Evolutionary conservation across 2,329 filamentous ascomycete genomes (phyloP), one percentile per base, ranked within the genome.

Genomic region (Aureobasidium sp.): DNA sequence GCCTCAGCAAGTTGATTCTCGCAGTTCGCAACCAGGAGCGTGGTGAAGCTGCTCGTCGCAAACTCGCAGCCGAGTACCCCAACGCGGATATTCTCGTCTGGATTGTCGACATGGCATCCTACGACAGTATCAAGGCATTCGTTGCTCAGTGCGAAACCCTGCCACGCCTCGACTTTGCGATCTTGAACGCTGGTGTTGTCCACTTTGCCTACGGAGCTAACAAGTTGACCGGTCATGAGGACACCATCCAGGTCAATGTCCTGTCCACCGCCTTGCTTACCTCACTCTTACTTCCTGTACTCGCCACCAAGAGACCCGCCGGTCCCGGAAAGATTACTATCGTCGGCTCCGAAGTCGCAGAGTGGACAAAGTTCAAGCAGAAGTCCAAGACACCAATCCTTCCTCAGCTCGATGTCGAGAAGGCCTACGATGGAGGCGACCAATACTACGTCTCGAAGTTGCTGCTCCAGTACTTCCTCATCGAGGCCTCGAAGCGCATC

Each of bases 1-100:
- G 70, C 4, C 73, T 73, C 6, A 57, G 65, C 1, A 74, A 71
- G 62, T 67, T 80, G 38, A 78, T 80, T 57, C 68, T 80, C 1
- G 78, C 71, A 3, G 75, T 78, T 11, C 74, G 77, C 17, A 63
- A 67, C 45, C 51, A 72, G 1, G 68, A 70, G 2, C 77, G 76
- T 50, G 79, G 74, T n/a, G 69, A 77, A 21, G 71, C 67, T 1
- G 78, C 79, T 0, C 37, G 37, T n/a, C 15, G 15, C 37, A 38
- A 38, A 19, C 37, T 38, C 37, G 74, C 73, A 38, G 60, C 66
- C 9, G 63, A 67, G 7, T 74, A 80, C 29, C 17, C 57, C 7
- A 38, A 53, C 13, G 51, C 53, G n/a, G n/a, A 38, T 6, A 61
- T 68, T 55, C 65, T 65, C 51, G 65, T 71, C 25, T 73, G 67